Evolutionary conservation across 1,284 basidiomycete genomes (phyloP).

Genomic region (Marasmius oreades): DNA sequence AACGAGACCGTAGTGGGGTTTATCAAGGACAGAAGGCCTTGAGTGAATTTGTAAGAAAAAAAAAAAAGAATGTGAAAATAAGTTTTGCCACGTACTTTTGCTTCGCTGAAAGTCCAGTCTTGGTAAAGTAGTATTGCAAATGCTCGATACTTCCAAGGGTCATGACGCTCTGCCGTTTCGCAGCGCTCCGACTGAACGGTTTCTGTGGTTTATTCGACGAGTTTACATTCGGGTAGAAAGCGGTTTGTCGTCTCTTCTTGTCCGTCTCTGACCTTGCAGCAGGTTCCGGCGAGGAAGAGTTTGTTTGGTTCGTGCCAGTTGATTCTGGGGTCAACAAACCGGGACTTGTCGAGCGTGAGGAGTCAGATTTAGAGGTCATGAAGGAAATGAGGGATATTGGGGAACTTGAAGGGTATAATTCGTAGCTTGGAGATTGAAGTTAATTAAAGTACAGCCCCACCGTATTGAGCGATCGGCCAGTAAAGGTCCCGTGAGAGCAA

Average conservation of each 20-base stretch:
- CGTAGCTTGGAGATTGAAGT: no score
- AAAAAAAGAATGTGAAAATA: slow-evolving; percentile 12
- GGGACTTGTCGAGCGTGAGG: not conserved
- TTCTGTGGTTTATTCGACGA: slow-evolving; percentile 68
- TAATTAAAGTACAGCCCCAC: not conserved
- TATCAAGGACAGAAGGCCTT: slow-evolving; percentile 31
- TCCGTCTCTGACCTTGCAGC: slow-evolving; percentile 15
- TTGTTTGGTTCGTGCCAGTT: slow-evolving; percentile 9
- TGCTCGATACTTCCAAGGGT: slow-evolving; percentile 83
- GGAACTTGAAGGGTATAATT: not conserved
- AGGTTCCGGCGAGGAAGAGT: slow-evolving; percentile 11
- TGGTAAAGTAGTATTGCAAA: slow-evolving; percentile 85
- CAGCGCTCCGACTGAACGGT: slow-evolving; percentile 81
- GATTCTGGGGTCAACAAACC: slow-evolving; percentile 8
- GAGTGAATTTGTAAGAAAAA: slow-evolving; percentile 7
- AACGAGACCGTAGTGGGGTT: slow-evolving; percentile 57
- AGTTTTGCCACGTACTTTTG: slow-evolving; percentile 51
- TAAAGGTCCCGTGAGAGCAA: not conserved
- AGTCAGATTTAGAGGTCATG: slow-evolving; percentile 2
- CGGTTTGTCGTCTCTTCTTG: slow-evolving; percentile 54
- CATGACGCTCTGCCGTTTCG: slow-evolving; percentile 85
- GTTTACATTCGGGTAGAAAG: slow-evolving; percentile 74
- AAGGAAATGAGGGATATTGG: not conserved
- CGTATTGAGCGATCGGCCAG: not conserved
- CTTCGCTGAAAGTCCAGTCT: slow-evolving; percentile 72